Evolutionary conservation across 1,139 yeast species (phyloP).

Genomic region (Lodderomyces beijingensis): DNA sequence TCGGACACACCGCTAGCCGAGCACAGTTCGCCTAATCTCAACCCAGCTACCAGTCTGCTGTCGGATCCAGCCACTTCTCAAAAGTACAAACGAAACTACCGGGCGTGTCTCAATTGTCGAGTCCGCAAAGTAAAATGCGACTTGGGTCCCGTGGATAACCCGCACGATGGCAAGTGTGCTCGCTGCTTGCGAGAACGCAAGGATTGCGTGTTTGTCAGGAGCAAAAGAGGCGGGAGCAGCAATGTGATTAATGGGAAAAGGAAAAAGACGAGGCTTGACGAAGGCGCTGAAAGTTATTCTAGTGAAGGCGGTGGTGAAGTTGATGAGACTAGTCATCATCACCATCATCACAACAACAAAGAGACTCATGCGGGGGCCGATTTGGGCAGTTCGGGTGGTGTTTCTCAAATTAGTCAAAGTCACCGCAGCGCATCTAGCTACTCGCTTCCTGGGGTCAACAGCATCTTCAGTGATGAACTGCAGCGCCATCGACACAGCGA

Average conservation of each 20-base stretch:
- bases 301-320: neutral
- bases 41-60: too few relatives aligned
- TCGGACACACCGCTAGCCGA: too few relatives aligned
- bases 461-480: constrained; percentile 5
- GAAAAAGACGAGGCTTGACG: constrained; percentile 12
- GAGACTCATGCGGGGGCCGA: neutral
- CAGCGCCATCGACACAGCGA: neutral
- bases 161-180: constrained; percentile 79
- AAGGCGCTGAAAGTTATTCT: neutral
- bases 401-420: neutral
- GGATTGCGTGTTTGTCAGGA: constrained; percentile 74
- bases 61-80: too few relatives aligned
- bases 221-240: constrained; percentile 53
- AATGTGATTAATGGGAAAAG: constrained; percentile 41
- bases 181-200: constrained; percentile 77
- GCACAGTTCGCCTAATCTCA: too few relatives aligned
- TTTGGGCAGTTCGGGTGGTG: neutral
- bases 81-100: constrained; percentile 59
- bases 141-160: constrained; percentile 69
- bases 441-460: constrained; percentile 8
- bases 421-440: neutral
- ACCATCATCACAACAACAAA: too few relatives aligned
- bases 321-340: neutral
- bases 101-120: constrained; percentile 83
- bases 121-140: constrained; percentile 82